These are phyloP conservation scores for Lactarius sanguifluus DNA, from an alignment of 768 basidiomycete species.

Conservation along the genomic window DNA sequence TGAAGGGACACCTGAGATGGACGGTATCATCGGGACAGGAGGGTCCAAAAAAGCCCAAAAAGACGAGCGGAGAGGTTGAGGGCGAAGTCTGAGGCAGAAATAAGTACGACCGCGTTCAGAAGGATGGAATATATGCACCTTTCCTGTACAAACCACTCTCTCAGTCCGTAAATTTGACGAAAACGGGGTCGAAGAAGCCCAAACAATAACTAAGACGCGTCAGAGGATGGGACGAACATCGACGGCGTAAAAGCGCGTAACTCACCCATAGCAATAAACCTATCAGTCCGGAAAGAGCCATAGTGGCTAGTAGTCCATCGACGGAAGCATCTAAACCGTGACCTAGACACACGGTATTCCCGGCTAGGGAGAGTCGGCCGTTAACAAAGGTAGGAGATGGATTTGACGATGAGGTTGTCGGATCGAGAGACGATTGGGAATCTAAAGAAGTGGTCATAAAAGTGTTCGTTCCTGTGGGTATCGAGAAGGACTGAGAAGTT, in stretches of 20 bases:
- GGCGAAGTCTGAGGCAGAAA: constrained; percentile 50
- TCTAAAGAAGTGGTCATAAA: constrained; percentile 19
- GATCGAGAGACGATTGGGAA: constrained; percentile 5
- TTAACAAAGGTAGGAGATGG: constrained; percentile 27
- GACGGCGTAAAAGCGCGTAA: constrained; percentile 19
- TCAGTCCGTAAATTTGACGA: constrained; percentile 66
- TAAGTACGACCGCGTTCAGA: constrained; percentile 19
- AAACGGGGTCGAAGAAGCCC: constrained; percentile 66
- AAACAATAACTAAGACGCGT: constrained; percentile 53
- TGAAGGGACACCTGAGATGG: constrained; percentile 55
- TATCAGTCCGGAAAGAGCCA: constrained; percentile 55
- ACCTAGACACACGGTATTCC: constrained; percentile 58
- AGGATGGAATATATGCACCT: constrained; percentile 47
- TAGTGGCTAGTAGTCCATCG: constrained; percentile 57
- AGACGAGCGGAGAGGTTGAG: constrained; percentile 55
- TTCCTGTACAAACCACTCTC: constrained; percentile 76
- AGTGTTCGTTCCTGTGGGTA: constrained; percentile 13
- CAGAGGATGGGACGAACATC: constrained; percentile 10
- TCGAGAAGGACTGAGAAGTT: background rate
- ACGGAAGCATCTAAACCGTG: constrained; percentile 62
- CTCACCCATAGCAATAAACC: constrained; percentile 72
- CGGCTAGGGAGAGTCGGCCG: constrained; percentile 27
- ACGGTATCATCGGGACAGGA: constrained; percentile 62
- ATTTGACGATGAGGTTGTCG: constrained; percentile 17
- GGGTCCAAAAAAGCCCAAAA: constrained; percentile 73